Evolutionary conservation across 2,329 filamentous ascomycete genomes (phyloP), one percentile per base, ranked within the genome.

Genomic region (Aspergillus sp.): DNA sequence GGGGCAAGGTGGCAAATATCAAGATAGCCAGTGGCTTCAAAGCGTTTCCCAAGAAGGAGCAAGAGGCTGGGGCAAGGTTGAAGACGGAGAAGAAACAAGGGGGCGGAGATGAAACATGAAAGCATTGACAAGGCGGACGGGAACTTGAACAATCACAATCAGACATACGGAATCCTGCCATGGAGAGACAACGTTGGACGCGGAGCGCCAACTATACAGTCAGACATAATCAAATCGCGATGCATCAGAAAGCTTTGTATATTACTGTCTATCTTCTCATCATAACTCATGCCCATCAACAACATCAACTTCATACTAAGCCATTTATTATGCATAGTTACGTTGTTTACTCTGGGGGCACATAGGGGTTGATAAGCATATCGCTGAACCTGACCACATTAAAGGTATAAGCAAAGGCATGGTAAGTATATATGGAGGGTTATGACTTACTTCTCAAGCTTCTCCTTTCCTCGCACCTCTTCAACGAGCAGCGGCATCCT

Each of bases 401-500:
- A 43, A 17, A 39, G 60, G 66, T 60, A 66, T 63, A 42, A 52
- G 56, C 49, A 20, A 39, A 32, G 32, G 36, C 22, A 34, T 51
- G 45, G 50, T 15, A 44, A 34, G 42, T 24, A 17, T 38, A 24
- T 56, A 49, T 6, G n/a, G 9, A 30, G 39, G n/a, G 48, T 48
- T 32, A 48, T n/a, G 43, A 68, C 76, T 68, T 66, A 98, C 76
- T 85, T 91, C 78, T 96, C 92, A 66, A 99, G 79, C 76, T 87
- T 93, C 71, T 98, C 93, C 82, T 96, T 96, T 44, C 95, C 95
- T 68, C 95, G 83, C 9, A 99, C 93, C 79, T 99, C 95, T 75
- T 99, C 93, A 1, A 96, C 91, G 58, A 99, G 79, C 69, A 99
- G 77, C 38, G 95, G 95, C 93, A 99, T 98, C 82, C 93, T 93